Base-by-base conservation (phyloP, 768 basidiomycete species). In the Tylopilus sp. region DNA sequence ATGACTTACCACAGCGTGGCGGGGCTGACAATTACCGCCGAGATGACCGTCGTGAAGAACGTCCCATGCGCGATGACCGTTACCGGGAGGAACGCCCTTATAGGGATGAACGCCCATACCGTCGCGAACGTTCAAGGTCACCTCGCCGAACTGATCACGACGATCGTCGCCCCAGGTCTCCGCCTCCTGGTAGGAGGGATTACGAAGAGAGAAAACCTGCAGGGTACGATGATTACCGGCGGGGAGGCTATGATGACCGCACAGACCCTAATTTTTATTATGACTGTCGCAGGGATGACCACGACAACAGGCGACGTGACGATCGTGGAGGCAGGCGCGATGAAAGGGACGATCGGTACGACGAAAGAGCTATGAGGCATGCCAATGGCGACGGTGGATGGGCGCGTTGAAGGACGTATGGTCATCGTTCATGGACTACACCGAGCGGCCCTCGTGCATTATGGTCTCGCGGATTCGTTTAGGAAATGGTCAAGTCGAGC, bases 181-280 rank as follows among this genome's bases (percentile, higher is more conserved):
- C 89, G 47, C 69, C 70, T 69, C 85, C 87, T 61, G 79, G 83
- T 54, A 80, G 77, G 80, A 87, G 89, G 80, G 87, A 90, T 65
- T 76, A 76, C 74, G 87, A 90, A 78, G 87, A 90, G 74, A 84
- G 79, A 81, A 86, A 86, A 80, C 82, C 87, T 84, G 86, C 87
- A 85, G 88, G 87, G 84, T 89, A 90, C 84, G 89, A 91, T 83
- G 86, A 89, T 82, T 78, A 83, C 73, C 85, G 89, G 72, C 85
- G 89, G 74, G 87, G 86, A 66, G 84, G 82, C 66, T 83, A 78
- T 61, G 73, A 84, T 84, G 85, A 85, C 72, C 86, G 82, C 76
- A 84, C 82, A 84, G 80, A 75, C 71, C 86, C 86, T 84, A 86
- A 89, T 80, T 81, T 81, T 78, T 83, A 86, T 84, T 84, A 85